These are phyloP conservation scores for Penicillium angulare DNA, from an alignment of 495 filamentous ascomycete species.

Conservation along the genomic window DNA sequence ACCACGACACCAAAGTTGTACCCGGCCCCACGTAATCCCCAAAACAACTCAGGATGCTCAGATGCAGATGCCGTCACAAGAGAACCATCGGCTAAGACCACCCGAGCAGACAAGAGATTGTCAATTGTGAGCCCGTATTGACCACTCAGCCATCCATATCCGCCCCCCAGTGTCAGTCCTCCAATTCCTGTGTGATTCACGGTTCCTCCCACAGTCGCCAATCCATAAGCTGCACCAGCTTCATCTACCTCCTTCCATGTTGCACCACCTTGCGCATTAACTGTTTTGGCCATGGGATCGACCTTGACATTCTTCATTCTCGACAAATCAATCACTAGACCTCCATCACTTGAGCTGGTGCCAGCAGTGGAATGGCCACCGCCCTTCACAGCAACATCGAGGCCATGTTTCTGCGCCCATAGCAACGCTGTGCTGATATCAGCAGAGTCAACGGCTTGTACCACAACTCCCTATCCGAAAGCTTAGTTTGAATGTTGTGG, in stretches of 20 bases:
- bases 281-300: conserved; percentile 36
- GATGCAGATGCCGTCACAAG: conserved; percentile 36
- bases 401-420: conserved; percentile 40
- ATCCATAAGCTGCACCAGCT: conserved; percentile 42
- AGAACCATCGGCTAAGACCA: conserved; percentile 52
- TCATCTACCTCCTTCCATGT: conserved; percentile 58
- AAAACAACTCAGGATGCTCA: conserved; percentile 46
- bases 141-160: conserved; percentile 53
- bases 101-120: conserved; percentile 45
- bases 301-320: conserved; percentile 51
- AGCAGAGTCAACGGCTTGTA: conserved; percentile 30
- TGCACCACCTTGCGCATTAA: conserved; percentile 53
- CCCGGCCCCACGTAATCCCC: conserved; percentile 48
- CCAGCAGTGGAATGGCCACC: conserved; percentile 55
- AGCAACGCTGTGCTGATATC: conserved; percentile 42
- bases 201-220: conserved; percentile 59
- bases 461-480: conserved; percentile 34
- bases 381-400: conserved; percentile 51
- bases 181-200: conserved; percentile 60
- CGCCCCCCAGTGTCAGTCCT: conserved; percentile 57
- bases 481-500: background rate
- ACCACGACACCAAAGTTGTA: conserved; percentile 47
- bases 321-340: conserved; percentile 55
- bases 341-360: conserved; percentile 45
- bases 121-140: conserved; percentile 52